Evolutionary conservation across 2,329 filamentous ascomycete species (phyloP), one percentile per base, ranked within the genome.

Genomic region (Parascedosporium putredinis): DNA sequence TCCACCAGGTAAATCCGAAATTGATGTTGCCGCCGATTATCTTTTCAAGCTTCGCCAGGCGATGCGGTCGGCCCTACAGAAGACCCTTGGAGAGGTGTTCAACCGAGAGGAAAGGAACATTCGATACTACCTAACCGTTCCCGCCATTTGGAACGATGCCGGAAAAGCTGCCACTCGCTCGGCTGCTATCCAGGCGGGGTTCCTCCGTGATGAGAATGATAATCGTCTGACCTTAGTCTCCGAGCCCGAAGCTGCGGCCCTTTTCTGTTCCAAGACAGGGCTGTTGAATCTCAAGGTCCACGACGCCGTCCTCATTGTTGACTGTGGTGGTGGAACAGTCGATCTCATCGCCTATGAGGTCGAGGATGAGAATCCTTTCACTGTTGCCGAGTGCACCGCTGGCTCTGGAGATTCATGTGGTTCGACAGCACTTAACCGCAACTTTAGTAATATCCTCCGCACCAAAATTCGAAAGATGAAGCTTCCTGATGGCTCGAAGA

Each of bases 401-500:
- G 93, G 93, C 53, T 97, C 91, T 47, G 93, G 93, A 65, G 93
- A 97, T 67, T 96, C 91, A 20, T 97, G 93, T 64, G 93, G 93
- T 61, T 97, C 91, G n/a, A 97, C 93, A 1, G 93, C 93, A 0
- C 78, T 98, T 49, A 98, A 98, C 70, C 83, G 93, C 53, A 97
- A 97, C 67, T 98, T 97, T 64, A 95, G 88, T 71, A 97, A 97
- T 69, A 96, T 98, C 57, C 74, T 97, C 47, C 85, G 93, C 49
- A 94, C 91, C 54, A 97, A 97, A 76, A 97, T 98, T 60, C 80
- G 91, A 58, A 97, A 97, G 75, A 97, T 97, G 93, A 97, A 97
- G 71, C 76, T 98, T 43, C 90, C 93, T 1, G 91, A 97, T 62
- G 91, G 90, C 44, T 96, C 91, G 58, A 94, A 91, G 71, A 97